phyloP scores from a whole-genome alignment of 164 flowering plant species.

The Tinospora cordifolia region DNA sequence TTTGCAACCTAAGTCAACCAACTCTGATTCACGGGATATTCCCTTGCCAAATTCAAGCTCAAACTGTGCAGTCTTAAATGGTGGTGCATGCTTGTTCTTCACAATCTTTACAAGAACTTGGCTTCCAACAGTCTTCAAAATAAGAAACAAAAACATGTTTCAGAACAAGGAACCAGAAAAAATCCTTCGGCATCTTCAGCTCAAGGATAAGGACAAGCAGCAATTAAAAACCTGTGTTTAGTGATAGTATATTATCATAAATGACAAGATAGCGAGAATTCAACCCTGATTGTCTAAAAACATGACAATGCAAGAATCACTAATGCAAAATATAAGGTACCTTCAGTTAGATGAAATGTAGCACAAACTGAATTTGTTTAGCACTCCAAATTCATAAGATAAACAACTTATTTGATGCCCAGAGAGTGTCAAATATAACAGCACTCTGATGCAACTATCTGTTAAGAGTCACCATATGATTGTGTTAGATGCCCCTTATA shows the following conservation, averaged over 20 bases:
- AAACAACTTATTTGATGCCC: not conserved
- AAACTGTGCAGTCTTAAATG: constrained; percentile 68
- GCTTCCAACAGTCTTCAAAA: constrained; percentile 61
- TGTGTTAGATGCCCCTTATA: not conserved
- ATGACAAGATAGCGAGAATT: not conserved
- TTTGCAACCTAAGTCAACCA: constrained; percentile 59
- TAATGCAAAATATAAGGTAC: not conserved
- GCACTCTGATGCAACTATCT: not conserved
- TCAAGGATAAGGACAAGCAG: not conserved
- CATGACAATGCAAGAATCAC: not conserved
- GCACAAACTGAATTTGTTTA: not conserved
- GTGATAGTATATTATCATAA: not conserved
- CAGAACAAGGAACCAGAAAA: not conserved
- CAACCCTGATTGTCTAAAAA: not conserved
- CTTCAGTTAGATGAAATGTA: not conserved
- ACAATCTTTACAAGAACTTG: constrained; percentile 79
- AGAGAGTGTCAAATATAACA: not conserved
- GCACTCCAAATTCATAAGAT: not conserved
- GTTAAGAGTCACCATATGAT: not conserved
- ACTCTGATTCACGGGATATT: constrained; percentile 57
- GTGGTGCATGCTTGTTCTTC: constrained; percentile 94
- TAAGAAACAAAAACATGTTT: not conserved
- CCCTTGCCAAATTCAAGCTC: constrained; percentile 96
- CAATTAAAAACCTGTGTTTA: not conserved
- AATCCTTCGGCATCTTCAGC: not conserved